Conservation (phyloP, 768 basidiomycete genomes). For the Lactarius trivialis region DNA sequence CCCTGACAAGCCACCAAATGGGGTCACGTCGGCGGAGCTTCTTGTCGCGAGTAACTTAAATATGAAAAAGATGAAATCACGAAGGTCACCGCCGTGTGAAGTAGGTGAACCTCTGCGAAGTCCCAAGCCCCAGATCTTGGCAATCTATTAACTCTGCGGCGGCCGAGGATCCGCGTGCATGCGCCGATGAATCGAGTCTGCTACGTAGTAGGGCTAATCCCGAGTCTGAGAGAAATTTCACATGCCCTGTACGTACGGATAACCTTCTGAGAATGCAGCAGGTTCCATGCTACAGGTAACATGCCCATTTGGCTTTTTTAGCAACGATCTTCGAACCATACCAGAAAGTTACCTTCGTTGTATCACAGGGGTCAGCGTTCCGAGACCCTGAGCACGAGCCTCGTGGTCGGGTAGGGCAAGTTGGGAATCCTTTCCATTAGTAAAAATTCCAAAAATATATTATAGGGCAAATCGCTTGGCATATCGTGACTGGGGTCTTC, state of each 20-base stretch:
- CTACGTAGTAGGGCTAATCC: not conserved
- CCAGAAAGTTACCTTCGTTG: too few species aligned
- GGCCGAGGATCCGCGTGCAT: slow-evolving; percentile 2
- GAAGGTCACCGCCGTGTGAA: not conserved
- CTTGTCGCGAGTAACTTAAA: not conserved
- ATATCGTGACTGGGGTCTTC: not conserved
- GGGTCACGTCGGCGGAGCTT: not conserved
- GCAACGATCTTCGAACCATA: not conserved
- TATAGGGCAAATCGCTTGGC: too few species aligned
- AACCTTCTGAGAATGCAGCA: not conserved
- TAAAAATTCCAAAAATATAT: not conserved
- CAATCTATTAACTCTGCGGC: not conserved
- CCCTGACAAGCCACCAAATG: slow-evolving; percentile 11
- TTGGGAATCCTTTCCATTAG: not conserved
- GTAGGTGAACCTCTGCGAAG: not conserved
- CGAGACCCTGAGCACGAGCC: not conserved
- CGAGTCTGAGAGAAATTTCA: slow-evolving; percentile 3
- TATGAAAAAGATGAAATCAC: not conserved
- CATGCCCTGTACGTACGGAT: not conserved
- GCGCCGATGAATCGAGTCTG: not conserved
- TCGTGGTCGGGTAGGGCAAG: not conserved
- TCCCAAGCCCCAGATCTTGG: not conserved
- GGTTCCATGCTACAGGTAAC: not conserved
- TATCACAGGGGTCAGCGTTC: not conserved
- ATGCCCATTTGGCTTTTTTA: not conserved